These are phyloP conservation scores for Bipolaris gigantea DNA, from an alignment of 2,329 filamentous ascomycete genomes.

Conservation along the genomic window DNA sequence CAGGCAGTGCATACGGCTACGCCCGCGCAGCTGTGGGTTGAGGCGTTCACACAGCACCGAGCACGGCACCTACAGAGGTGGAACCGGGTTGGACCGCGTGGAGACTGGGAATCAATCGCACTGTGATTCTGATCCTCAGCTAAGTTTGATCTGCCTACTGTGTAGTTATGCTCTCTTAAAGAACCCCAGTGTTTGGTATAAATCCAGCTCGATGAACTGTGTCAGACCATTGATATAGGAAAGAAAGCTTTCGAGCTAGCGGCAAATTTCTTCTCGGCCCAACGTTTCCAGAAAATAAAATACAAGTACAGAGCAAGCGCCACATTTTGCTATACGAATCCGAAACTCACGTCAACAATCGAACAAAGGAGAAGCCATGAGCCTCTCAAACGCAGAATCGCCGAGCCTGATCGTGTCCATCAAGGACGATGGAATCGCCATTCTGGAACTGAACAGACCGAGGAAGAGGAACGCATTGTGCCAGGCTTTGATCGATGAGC, in stretches of 20 bases:
- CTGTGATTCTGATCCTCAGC: background rate
- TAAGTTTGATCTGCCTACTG: background rate
- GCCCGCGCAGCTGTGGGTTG: background rate
- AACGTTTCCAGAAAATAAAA: background rate
- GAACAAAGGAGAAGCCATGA: slow-evolving; percentile 1
- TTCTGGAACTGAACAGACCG: slow-evolving; percentile 58
- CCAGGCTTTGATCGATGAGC: slow-evolving; percentile 50
- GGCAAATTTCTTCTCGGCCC: too few relatives aligned
- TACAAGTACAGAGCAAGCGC: background rate
- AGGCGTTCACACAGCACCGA: background rate
- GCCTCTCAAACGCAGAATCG: slow-evolving; percentile 3
- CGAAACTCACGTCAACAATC: background rate
- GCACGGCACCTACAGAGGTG: background rate
- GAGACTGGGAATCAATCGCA: background rate
- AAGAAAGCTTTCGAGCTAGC: background rate
- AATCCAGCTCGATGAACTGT: background rate
- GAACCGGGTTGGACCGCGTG: background rate
- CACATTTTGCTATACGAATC: background rate
- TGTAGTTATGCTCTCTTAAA: background rate
- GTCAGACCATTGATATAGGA: background rate
- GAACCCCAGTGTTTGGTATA: background rate
- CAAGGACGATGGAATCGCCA: slow-evolving; percentile 45
- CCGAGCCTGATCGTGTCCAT: slow-evolving; percentile 18
- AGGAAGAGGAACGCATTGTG: slow-evolving; percentile 63
- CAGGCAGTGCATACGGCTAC: background rate